Base-by-base conservation (phyloP, 257 asterid species). In the Cordia subcordata region DNA sequence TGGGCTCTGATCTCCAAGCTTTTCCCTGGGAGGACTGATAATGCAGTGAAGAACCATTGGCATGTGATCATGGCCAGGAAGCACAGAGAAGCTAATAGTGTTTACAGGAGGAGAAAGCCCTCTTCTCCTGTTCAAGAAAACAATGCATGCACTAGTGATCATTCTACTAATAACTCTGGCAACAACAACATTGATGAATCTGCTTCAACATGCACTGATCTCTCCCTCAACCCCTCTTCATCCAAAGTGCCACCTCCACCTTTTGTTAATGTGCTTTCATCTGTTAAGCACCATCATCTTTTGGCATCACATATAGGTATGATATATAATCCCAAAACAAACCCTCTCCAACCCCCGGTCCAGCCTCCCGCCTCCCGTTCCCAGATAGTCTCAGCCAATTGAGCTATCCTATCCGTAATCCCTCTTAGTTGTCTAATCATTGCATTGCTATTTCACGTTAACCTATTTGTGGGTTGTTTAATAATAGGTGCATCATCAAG, bases 141-240 rank as follows among this genome's bases (percentile, higher is more conserved):
- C 35, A 50, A 13, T 69, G 60, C 32, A 51, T 60, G 69, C 45
- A 69, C n/a, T n/a, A 51, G 47, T 51, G 61, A 57, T 38, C 63
- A 63, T 51, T 70, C 67, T 27, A 6, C 35, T 6, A 42, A 42
- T 42, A 10, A 11, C 15, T 11, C 9, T 39, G 12, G 10, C 21
- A 21, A 38, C 65, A 68, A 44, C 55, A 60, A 55, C 35, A 23
- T 57, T 18, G 69, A 66, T 51, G 62, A 58, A 12, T 52, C 68
- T 33, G 74, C 67, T 39, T 72, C 78, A 17, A 67, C 78, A 35
- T 67, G 73, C 63, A 72, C 78, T 54, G 45, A 62, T 42, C 73
- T 72, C 39, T 57, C 69, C 18, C 72, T 67, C 1, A 57, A 70
- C 37, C 68, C 66, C 2, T 54, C 73, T n/a, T 52, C 69, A 9